These are phyloP conservation scores for Poa annua DNA, from an alignment of 176 grass and related monocot species.

Conservation along the genomic window DNA sequence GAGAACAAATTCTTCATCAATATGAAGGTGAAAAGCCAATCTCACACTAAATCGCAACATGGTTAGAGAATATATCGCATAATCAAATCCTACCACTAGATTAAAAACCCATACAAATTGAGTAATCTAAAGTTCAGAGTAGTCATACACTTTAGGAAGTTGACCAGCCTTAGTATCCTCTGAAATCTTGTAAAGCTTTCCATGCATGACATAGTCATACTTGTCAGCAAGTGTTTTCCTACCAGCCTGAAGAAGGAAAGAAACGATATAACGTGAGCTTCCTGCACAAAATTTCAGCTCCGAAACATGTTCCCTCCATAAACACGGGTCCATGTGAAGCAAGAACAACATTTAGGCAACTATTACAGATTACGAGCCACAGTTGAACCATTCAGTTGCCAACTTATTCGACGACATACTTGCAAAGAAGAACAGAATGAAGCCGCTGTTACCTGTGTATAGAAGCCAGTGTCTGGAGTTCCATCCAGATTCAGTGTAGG, in stretches of 20 bases:
- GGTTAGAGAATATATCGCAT: not conserved
- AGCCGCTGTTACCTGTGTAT: constrained; percentile 48
- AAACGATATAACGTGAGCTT: not conserved
- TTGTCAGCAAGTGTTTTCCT: constrained; percentile 75
- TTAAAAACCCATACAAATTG: constrained; percentile 6
- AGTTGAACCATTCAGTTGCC: not conserved
- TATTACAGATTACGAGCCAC: not conserved
- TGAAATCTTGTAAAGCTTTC: constrained; percentile 87
- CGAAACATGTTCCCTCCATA: not conserved
- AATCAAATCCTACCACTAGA: not conserved
- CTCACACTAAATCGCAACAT: constrained; percentile 2
- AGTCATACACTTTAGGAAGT: constrained; percentile 66
- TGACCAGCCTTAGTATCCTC: constrained; percentile 58
- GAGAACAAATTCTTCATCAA: constrained; percentile 10
- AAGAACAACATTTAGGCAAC: not conserved
- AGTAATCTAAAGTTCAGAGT: not conserved
- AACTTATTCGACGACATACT: not conserved
- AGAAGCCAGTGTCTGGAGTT: constrained; percentile 55
- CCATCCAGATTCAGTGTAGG: too few species aligned
- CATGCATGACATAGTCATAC: constrained; percentile 92
- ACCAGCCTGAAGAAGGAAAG: constrained; percentile 64
- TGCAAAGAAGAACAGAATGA: not conserved
- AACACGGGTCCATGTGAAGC: not conserved
- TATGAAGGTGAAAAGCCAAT: not conserved
- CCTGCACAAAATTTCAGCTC: not conserved